Percentiles rank a stretch among this genome's conserved stretches.
Conservation (phyloP, 106 monocot genomes). For the Phalaenopsis aphrodite region DNA sequence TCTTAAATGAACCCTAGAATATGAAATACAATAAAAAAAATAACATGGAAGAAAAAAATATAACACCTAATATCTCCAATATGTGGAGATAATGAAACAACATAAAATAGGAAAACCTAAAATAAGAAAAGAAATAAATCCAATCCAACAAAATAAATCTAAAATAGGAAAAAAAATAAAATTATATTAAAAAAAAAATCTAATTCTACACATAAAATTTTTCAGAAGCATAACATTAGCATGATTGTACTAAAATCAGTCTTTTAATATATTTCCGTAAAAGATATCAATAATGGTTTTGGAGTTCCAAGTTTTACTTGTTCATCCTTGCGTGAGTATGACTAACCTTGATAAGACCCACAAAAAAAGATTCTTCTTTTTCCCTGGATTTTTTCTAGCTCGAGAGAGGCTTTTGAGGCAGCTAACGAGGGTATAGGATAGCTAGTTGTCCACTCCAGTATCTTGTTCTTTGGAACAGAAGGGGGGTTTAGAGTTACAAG, state of each 20-base stretch:
- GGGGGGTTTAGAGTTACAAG: slow-evolving; percentile 81
- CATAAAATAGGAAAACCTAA: too few species aligned
- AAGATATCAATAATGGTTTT: neutral
- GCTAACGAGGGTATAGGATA: slow-evolving; percentile 82
- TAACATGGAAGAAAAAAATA: too few species aligned
- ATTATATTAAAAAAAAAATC: too few species aligned
- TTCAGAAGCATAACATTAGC: neutral
- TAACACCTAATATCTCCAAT: too few species aligned
- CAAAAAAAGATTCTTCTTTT: slow-evolving; percentile 85
- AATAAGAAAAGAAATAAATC: too few species aligned
- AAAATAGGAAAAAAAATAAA: too few species aligned
- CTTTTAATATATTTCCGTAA: neutral
- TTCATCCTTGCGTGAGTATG: neutral
- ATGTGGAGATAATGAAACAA: too few species aligned
- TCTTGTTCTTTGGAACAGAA: slow-evolving; percentile 29
- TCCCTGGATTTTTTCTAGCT: slow-evolving; percentile 74
- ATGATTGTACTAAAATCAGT: neutral
- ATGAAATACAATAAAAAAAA: too few species aligned
- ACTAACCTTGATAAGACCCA: slow-evolving; percentile 75
- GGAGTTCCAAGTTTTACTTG: neutral
- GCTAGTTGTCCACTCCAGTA: slow-evolving; percentile 65
- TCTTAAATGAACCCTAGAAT: too few species aligned
- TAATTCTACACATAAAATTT: too few species aligned
- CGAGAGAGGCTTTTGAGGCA: slow-evolving; percentile 71
- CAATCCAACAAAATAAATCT: too few species aligned